These are phyloP conservation scores for Capsella rubella DNA, from an alignment of 441 rosid species.

Conservation along the genomic window DNA sequence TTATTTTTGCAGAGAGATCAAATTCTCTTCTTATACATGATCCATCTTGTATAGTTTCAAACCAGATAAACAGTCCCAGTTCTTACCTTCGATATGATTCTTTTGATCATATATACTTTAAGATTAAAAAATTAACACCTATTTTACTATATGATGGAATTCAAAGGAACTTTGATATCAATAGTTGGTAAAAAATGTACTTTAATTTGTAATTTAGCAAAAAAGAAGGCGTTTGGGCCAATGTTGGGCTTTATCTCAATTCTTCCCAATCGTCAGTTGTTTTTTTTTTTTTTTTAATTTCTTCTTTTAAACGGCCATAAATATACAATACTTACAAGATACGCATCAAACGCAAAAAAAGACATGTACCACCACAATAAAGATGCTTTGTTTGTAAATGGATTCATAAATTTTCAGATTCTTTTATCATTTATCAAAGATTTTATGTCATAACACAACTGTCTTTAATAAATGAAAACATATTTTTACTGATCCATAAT, in stretches of 20 bases:
- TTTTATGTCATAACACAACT: constrained; percentile 3
- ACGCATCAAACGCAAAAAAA: constrained; percentile 24
- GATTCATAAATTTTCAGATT: neutral
- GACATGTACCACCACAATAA: constrained; percentile 24
- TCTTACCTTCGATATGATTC: neutral
- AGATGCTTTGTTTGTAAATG: constrained; percentile 5
- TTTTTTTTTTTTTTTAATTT: too few species aligned
- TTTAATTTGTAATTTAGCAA: too few species aligned
- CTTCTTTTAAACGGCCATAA: constrained; percentile 14
- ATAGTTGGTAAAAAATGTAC: neutral
- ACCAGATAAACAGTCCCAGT: neutral
- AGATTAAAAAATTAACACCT: neutral
- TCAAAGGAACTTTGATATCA: constrained; percentile 19
- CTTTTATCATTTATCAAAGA: neutral
- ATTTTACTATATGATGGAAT: constrained; percentile 16
- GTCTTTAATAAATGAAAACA: neutral
- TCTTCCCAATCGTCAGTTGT: neutral
- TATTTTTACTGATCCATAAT: constrained; percentile 25
- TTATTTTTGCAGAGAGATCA: constrained; percentile 11
- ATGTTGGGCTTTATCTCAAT: constrained; percentile 26
- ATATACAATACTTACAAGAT: neutral
- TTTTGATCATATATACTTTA: neutral
- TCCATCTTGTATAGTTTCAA: neutral
- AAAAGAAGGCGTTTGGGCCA: constrained; percentile 16
- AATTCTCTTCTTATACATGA: constrained; percentile 13